Base-by-base conservation (phyloP, 1,284 basidiomycete species). In the Trichosporon faecale region DNA sequence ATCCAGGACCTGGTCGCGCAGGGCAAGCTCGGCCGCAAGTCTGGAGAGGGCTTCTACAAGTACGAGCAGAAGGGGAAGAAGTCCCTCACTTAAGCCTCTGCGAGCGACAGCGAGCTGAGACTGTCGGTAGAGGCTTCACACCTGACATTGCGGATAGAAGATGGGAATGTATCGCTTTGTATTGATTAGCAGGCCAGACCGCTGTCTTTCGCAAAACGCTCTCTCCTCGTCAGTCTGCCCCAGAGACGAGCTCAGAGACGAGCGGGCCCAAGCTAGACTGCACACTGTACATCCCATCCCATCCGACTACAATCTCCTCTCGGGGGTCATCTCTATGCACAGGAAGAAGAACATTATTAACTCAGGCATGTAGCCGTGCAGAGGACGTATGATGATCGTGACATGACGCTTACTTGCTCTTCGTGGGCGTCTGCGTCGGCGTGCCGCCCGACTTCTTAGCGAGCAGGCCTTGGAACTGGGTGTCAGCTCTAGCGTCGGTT, bases 11-110 rank as follows among this genome's bases (percentile, higher is more conserved):
- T 87, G 66, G 86, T 88, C 60, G 80, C 81, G 69, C 82, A 86
- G 74, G 87, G 87, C 55, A 85, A 85, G 74, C 77, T 86, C 33
- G 87, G 87, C 14, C 80, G 86, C 70, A 88, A 88, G 84, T 84
- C 80, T 37, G 86, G 86, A n/a, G 73, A 78, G 68, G 83, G 83
- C 0, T 84, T 84, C 73, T 83, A 82, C 70, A 76, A 82, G 27
- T 61, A 61, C n/a, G 25, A 27, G 27, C 8, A 18, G 4, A 31
- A 31, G 57, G 57, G 57, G 7, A 61, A 61, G 57, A 61, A 61
- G 57, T 33, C 29, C 21, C 57, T 61, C 16, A 33, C 18, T 6
- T 61, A 61, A n/a, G 16, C 37, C 33, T 4, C 33, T 33, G 11
- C 25, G 23, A 12, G 52, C 6, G 66, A 18, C 46, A n/a, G 61